Evolutionary conservation across 441 rosid genomes (phyloP), one percentile per base, ranked within the genome.

Genomic region (Erodium trifolium): DNA sequence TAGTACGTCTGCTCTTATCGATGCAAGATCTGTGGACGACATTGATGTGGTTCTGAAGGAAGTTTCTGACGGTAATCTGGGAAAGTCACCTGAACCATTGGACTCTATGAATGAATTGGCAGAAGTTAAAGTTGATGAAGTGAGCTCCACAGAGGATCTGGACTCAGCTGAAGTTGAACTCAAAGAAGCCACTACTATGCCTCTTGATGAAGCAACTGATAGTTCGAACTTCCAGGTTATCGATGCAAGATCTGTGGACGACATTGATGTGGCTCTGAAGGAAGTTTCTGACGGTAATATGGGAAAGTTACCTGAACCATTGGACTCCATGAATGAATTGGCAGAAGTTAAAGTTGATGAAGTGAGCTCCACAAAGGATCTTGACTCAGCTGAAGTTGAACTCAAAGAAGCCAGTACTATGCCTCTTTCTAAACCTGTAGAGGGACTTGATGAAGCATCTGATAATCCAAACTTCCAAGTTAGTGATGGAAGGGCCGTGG

Each of bases 131-230:
- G 16, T 11, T 49, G 55, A 13, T 49, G 16, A 13, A 13, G 55
- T 49, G 55, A 49, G 16, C 13, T 13, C 55, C 0, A 13, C n/a
- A 13, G 55, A 13, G 34, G 34, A 31, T 31, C 34, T 31, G n/a
- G 55, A 13, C 4, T 13, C 13, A 13, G 55, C 16, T 10, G 55
- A 49, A 13, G 66, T 17, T 23, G 43, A 63, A 63, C 57, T 35
- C 18, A 29, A 73, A 49, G 63, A 68, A 16, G 65, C 59, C 13
- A 51, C 19, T 5, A 34, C 62, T 41, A 35, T 39, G 37, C 31
- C 43, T 64, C 72, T 41, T 41, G 47, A 8, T 41, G 47, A 41
- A 41, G 47, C 47, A 41, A 7, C 12, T 7, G 72, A 73, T 16
- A 47, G 12, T 47, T 3, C 16, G 8, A 47, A 47, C 53, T 47